Evolutionary conservation across 2,329 filamentous ascomycete species (phyloP).

Genomic region (Aspergillus felis): DNA sequence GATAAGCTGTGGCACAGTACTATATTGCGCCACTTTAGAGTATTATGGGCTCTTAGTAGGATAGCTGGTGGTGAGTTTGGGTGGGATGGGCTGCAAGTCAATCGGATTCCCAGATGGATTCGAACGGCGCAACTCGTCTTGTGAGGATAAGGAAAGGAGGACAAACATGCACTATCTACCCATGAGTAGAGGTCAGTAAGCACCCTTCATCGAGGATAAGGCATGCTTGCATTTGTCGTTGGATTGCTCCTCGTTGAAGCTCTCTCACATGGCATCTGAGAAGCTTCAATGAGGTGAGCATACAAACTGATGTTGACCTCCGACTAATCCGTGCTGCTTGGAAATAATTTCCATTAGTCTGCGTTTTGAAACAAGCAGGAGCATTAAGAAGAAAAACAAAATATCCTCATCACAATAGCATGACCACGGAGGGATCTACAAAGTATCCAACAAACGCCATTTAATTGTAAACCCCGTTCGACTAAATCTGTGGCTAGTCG

Average conservation of each 20-base stretch:
- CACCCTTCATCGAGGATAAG: neutral
- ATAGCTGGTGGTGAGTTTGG: neutral
- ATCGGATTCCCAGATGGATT: no score
- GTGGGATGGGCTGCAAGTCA: neutral
- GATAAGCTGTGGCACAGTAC: slow-evolving; percentile 8
- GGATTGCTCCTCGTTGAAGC: neutral
- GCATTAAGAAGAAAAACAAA: neutral
- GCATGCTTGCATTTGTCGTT: neutral
- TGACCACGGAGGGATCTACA: neutral
- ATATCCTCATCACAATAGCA: neutral
- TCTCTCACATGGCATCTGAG: neutral
- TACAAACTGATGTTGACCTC: neutral
- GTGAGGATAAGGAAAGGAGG: neutral
- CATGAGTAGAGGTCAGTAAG: neutral
- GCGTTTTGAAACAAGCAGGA: neutral
- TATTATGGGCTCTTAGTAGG: neutral
- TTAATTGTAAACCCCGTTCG: neutral
- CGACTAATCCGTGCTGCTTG: neutral
- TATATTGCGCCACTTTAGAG: slow-evolving; percentile 5
- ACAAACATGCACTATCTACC: neutral
- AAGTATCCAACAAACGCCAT: neutral
- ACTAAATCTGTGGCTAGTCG: neutral
- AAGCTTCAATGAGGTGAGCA: neutral
- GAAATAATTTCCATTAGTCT: neutral
- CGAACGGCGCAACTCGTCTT: no score